Evolutionary conservation across 106 monocot species (phyloP).

Genomic region (Posidonia australis): DNA sequence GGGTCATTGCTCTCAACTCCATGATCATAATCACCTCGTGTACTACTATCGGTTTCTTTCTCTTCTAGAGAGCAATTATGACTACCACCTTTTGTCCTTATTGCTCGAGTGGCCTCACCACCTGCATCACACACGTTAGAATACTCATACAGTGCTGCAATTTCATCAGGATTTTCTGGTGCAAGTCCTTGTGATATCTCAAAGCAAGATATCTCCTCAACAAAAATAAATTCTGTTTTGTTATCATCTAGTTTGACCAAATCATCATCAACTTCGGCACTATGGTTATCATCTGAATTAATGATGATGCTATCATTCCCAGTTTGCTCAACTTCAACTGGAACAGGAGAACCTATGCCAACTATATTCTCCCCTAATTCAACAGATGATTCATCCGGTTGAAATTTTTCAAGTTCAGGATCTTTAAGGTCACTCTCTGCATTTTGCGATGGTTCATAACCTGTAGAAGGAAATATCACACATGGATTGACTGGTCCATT

Average conservation of each 20-base stretch:
- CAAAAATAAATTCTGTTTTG: neutral
- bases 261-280: neutral
- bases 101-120: neutral
- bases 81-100: neutral
- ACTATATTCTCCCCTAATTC: neutral
- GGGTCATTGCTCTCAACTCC: neutral
- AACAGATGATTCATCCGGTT: slow-evolving; percentile 2
- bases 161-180: neutral
- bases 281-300: neutral
- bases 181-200: neutral
- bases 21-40: neutral
- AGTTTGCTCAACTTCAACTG: neutral
- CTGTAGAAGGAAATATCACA: neutral
- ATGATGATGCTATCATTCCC: neutral
- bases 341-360: neutral
- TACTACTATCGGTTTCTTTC: neutral
- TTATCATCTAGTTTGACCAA: neutral
- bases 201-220: slow-evolving; percentile 1
- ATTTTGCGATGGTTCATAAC: neutral
- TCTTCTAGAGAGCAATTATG: neutral
- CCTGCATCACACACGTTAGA: neutral
- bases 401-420: neutral
- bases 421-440: neutral
- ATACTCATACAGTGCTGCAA: neutral
- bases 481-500: neutral